Base-by-base conservation (phyloP, 352 stramenopile genomes). In the Plasmopara muralis region DNA sequence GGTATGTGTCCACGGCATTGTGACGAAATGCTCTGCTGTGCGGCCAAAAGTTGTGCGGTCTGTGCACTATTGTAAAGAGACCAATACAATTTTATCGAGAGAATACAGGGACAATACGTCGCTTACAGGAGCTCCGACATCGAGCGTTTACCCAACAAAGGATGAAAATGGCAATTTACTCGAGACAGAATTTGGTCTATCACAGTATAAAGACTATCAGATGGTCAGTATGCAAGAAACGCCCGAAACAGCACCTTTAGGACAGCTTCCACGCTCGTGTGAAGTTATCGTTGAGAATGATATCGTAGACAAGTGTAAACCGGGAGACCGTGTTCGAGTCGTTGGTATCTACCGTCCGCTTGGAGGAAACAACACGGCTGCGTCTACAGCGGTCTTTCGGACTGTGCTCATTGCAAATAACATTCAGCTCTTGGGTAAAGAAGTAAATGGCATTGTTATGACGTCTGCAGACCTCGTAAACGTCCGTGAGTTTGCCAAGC, bases 131-230 rank as follows among this genome's bases (percentile, higher is more conserved):
- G 91, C 66, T 68, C 95, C 72, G 34, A 97, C 66, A 40, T 89
- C 72, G 6, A 89, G 71, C 43, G 83, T 96, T 0, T 98, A 98
- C 67, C 95, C 95, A 16, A 98, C 92, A 4, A 95, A 97, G 55
- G 96, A 99, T 68, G 88, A 95, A 46, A 87, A 98, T 31, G 95
- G 95, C 20, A 98, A 99, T 65, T 67, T 87, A 7, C 68, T 99
- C 15, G 96, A 99, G 70, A 99, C 95, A 0, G 97, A 99, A 66
- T 99, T 98, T 59, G 97, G 97, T 0, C 81, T 99, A 0, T 98
- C 83, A 28, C 77, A 92, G 55, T 99, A 98, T 81, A 99, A 98
- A 62, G 97, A 99, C 65, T 96, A 99, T 67, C 97, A 99, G 79
- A 75, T 90, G 53, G 64, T 95, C 44, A 92, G 70, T 55, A 93